Evolutionary conservation across 1,139 yeast species (phyloP), one percentile per base, ranked within the genome.

Genomic region (Saccharomycopsis crataegensis): DNA sequence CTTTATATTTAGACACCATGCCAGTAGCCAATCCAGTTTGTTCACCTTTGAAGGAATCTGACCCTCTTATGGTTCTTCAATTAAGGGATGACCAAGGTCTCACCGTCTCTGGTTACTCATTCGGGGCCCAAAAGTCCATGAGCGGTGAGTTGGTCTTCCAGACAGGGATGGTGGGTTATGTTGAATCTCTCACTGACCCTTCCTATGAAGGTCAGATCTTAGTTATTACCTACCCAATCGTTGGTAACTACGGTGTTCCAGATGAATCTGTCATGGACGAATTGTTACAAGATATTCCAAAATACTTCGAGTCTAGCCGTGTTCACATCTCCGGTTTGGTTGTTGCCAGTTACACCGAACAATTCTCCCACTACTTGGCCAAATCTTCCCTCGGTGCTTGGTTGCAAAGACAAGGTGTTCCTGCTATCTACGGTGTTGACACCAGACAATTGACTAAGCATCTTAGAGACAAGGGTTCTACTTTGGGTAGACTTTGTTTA

Each of bases 101-200:
- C 60, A 82, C 85, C 58, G 78, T 91, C 63, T 96, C 90, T 73
- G 99, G 99, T 72, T 93, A 88, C 75, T 91, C 99, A 31, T 94
- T 94, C 64, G 99, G 99, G 76, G 97, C 99, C 57, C 85, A 85
- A 59, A 81, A 77, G 58, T 73, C 93, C 40, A 82, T 84, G 56
- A 96, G 99, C 58, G 99, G 99, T 78, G 99, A 94, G 75, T 81
- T 93, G 67, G 99, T 94, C 60, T 94, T 94, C 81, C 99, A 93
- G 74, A 94, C 99, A 60, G 99, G 99, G 76, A 94, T 94, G 99
- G 99, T 93, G 63, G 99, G 99, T 61, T 94, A 94, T 70, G 99
- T 99, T 48, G 99, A 94, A 72, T 85, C 98, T 58, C 81, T 94
- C 69, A 91, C 99, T 51, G 99, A 94, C 73, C 99, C 99, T 60